Base-by-base conservation (phyloP, 805 yeast species). In the Starmerella stigmatis region DNA sequence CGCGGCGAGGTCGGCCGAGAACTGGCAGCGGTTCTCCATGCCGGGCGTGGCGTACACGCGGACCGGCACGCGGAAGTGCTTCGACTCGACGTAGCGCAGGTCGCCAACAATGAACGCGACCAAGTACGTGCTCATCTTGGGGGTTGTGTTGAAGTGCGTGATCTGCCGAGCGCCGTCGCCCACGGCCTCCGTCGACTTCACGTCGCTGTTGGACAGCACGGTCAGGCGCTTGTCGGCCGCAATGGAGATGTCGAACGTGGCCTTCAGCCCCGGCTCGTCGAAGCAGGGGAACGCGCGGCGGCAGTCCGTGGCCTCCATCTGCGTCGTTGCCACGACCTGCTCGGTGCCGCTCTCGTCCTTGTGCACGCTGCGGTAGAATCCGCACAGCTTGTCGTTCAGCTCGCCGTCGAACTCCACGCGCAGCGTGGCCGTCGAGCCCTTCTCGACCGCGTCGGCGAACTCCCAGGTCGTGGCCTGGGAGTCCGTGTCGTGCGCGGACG, bases 251-350 rank as follows among this genome's bases (percentile, higher is more conserved):
- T 72, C 75, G 53, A 77, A 80, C 43, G 75, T 71, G 38, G 86
- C 83, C 64, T 81, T 80, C 44, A 76, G 68, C 38, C 76, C 70
- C 8, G 86, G 86, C 63, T 80, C 84, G 61, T 80, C 86, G 54
- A 76, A 76, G 57, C 78, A 78, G 16, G 86, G 86, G 72, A 81
- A 81, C 5, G 86, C 85, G 47, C 81, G 71, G 55, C 86, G 76
- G 58, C 84, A 79, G 64, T 79, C 86, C 27, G 85, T 78, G 28
- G 86, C 78, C 65, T 80, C 86, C 76, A 80, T 75, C 63, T 77
- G 82, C 34, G 83, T 74, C 50, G 80, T 72, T 32, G 81, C 81
- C 52, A 78, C 67, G 56, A 74, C 75, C 51, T 74, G 70, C 45
- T 73, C 69, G 47, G 68, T 60, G 30, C 82, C 82, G 32, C 58